These are phyloP conservation scores for Mycena venus DNA, from an alignment of 768 basidiomycete genomes.

Conservation along the genomic window DNA sequence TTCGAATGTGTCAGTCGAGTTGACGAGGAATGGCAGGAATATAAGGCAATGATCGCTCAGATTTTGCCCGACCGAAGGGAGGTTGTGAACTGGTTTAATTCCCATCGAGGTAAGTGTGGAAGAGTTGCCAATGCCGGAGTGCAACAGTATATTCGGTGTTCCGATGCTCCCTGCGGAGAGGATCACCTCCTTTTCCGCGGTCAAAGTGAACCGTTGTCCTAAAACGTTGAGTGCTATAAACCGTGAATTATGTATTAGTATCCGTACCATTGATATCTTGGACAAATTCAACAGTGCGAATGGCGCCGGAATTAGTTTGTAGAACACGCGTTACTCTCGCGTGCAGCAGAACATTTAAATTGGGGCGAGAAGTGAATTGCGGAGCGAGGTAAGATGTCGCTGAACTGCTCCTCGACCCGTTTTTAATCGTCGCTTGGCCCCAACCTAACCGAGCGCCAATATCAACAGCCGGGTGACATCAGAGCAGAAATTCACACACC, in stretches of 20 bases:
- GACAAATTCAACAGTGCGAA: constrained; percentile 34
- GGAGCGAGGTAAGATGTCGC: constrained; percentile 41
- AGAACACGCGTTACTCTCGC: constrained; percentile 28
- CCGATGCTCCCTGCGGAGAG: constrained; percentile 53
- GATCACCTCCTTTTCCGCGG: constrained; percentile 50
- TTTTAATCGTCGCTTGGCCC: constrained; percentile 27
- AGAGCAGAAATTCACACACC: constrained; percentile 37
- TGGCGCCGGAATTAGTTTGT: background rate
- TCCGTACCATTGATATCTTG: background rate
- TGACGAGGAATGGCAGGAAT: constrained; percentile 40
- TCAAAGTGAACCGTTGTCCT: constrained; percentile 31
- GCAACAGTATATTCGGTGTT: constrained; percentile 50
- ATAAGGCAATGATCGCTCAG: constrained; percentile 46
- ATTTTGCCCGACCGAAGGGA: constrained; percentile 46
- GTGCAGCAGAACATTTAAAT: constrained; percentile 38
- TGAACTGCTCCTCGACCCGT: constrained; percentile 36
- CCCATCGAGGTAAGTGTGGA: constrained; percentile 34
- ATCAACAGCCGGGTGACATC: background rate
- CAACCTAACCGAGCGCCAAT: too few relatives aligned
- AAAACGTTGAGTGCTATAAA: background rate
- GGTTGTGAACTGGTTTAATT: constrained; percentile 40
- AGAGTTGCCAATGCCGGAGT: constrained; percentile 51
- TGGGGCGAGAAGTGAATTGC: constrained; percentile 37
- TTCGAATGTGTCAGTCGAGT: constrained; percentile 43
- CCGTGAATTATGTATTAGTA: too few relatives aligned